Percentiles rank a stretch among this genome's conserved stretches.
phyloP scores from a whole-genome alignment of 345 rosid species.

The Linum trigynum region DNA sequence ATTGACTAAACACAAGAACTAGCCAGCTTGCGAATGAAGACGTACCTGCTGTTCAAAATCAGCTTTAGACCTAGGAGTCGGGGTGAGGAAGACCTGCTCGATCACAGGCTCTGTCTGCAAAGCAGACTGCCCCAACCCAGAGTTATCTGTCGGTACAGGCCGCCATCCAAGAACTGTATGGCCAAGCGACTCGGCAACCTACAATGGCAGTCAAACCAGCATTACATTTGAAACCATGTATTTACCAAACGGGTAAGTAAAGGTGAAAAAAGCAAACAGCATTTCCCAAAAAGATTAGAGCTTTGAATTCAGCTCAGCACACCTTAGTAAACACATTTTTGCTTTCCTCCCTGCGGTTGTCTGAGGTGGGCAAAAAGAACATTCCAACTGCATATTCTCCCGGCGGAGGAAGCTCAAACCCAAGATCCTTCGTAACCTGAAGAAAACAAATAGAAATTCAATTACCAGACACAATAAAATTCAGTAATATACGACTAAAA shows the following conservation, averaged over 20 bases:
- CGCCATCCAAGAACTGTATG: slow-evolving; percentile 96
- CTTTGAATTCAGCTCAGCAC: not conserved
- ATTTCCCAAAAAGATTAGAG: not conserved
- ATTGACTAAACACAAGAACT: not conserved
- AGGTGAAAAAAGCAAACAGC: not conserved
- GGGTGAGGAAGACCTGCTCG: slow-evolving; percentile 90
- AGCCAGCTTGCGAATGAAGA: not conserved
- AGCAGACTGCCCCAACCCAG: slow-evolving; percentile 77
- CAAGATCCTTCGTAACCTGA: slow-evolving; percentile 61
- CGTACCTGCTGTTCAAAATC: slow-evolving; percentile 90
- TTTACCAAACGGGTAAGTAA: not conserved
- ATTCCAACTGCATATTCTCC: slow-evolving; percentile 94
- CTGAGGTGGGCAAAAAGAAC: slow-evolving; percentile 82
- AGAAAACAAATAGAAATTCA: not conserved
- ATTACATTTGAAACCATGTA: not conserved
- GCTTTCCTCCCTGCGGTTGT: slow-evolving; percentile 66
- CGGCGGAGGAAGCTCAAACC: slow-evolving; percentile 69
- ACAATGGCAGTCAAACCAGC: not conserved
- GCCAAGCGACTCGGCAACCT: slow-evolving; percentile 97
- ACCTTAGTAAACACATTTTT: slow-evolving; percentile 85
- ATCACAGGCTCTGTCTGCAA: slow-evolving; percentile 83
- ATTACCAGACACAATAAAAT: not conserved
- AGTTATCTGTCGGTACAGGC: slow-evolving; percentile 74
- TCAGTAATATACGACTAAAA: no score
- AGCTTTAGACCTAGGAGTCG: slow-evolving; percentile 52